Evolutionary conservation across 2,329 filamentous ascomycete species (phyloP).

Genomic region (Xylariales sp.): DNA sequence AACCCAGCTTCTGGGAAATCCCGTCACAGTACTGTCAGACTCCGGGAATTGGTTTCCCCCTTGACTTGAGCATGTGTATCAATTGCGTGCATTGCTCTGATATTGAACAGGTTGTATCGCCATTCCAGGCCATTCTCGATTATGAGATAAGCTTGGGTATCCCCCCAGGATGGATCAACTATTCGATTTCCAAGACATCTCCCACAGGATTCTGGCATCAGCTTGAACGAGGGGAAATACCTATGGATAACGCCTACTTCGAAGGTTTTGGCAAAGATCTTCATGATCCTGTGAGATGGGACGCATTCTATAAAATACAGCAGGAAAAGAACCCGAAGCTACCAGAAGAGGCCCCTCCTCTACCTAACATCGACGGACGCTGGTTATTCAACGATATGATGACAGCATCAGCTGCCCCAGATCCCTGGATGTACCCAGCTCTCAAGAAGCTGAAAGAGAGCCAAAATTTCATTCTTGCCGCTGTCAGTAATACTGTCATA

Average conservation of each 20-base stretch:
- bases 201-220: constrained; percentile 83
- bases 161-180: constrained; percentile 86
- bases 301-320: constrained; percentile 51
- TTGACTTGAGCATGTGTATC: constrained; percentile 9
- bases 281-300: constrained; percentile 62
- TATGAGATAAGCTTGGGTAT: constrained; percentile 76
- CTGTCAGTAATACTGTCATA: constrained; percentile 84
- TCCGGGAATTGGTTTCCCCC: too few species aligned
- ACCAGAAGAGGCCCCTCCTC: constrained; percentile 45
- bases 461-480: constrained; percentile 67
- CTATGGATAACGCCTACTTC: constrained; percentile 72
- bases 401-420: constrained; percentile 61
- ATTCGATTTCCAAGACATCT: constrained; percentile 73
- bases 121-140: constrained; percentile 88
- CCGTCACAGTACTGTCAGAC: too few species aligned
- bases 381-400: constrained; percentile 92
- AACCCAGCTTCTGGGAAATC: constrained; percentile 1
- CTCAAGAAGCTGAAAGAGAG: constrained; percentile 62
- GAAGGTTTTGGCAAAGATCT: constrained; percentile 71
- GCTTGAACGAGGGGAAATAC: constrained; percentile 78
- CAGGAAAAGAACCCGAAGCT: constrained; percentile 36
- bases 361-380: constrained; percentile 72
- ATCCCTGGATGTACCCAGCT: constrained; percentile 87
- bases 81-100: constrained; percentile 5
- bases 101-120: constrained; percentile 71